Evolutionary conservation across 352 stramenopile species (phyloP).

Genomic region (Globisporangium carolinianum): DNA sequence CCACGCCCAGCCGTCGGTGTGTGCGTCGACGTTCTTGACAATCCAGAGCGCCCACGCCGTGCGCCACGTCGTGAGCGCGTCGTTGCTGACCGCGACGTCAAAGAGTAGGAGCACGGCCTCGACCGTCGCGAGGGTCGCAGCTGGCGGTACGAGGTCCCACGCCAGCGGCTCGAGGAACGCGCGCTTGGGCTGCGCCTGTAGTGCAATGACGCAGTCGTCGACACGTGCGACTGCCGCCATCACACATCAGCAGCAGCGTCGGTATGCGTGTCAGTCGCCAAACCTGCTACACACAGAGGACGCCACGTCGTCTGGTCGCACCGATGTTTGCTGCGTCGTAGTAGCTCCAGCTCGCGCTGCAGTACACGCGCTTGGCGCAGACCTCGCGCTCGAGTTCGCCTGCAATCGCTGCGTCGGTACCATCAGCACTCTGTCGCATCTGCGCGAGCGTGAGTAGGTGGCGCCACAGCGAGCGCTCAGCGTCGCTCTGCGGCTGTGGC

Average conservation of each 20-base stretch:
- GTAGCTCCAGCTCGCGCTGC: conserved; percentile 35
- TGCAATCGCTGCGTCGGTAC: neutral
- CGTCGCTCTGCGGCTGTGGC: neutral
- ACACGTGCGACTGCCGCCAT: conserved; percentile 32
- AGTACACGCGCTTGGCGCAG: conserved; percentile 30
- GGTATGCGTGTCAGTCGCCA: too few species aligned
- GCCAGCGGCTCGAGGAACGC: conserved; percentile 60
- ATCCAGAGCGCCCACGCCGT: conserved; percentile 58
- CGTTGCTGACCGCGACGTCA: conserved; percentile 18
- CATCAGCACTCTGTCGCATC: neutral
- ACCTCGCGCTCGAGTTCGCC: conserved; percentile 20
- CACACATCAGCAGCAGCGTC: too few species aligned
- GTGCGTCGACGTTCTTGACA: conserved; percentile 70
- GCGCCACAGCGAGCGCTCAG: conserved; percentile 1
- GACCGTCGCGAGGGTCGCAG: conserved; percentile 35
- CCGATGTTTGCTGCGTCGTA: conserved; percentile 52
- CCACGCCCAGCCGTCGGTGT: conserved; percentile 61
- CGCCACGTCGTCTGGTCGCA: conserved; percentile 11
- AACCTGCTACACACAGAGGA: too few species aligned
- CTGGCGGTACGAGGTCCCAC: conserved; percentile 45
- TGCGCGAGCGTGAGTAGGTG: conserved; percentile 6
- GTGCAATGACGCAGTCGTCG: conserved; percentile 49
- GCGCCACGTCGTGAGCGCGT: conserved; percentile 36
- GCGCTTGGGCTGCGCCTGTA: conserved; percentile 45
- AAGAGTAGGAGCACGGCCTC: conserved; percentile 58